phyloP scores from a whole-genome alignment of 257 asterid genomes.

The Rhazya stricta region DNA sequence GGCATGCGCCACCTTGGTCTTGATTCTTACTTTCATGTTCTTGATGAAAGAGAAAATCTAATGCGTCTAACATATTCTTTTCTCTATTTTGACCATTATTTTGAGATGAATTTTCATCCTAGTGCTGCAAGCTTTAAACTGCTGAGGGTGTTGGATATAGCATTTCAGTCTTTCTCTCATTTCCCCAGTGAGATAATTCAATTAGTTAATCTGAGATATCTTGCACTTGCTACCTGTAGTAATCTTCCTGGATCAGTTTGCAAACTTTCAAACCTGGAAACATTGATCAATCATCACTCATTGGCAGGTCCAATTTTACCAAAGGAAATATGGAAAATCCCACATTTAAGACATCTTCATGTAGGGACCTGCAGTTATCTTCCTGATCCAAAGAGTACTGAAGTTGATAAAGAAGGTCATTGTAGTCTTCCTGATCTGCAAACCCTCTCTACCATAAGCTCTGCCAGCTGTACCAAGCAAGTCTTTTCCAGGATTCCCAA shows the following conservation, averaged over 20 bases:
- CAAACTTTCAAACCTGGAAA: conserved; percentile 20
- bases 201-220: conserved; percentile 24
- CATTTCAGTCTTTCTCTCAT: conserved; percentile 15
- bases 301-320: conserved; percentile 19
- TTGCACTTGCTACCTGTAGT: conserved; percentile 22
- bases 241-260: conserved; percentile 15
- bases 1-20: conserved; percentile 22
- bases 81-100: conserved; percentile 12
- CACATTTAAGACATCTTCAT: conserved; percentile 25
- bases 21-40: conserved; percentile 8
- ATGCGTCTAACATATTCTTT: conserved; percentile 6
- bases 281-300: conserved; percentile 21
- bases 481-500: conserved; percentile 20
- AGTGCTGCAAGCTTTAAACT: conserved; percentile 19
- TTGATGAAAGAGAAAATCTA: neutral
- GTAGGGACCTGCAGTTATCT: conserved; percentile 14
- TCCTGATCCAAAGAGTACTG: conserved; percentile 3
- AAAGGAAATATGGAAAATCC: conserved; percentile 23
- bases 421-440: conserved; percentile 15
- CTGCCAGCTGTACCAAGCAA: conserved; percentile 20
- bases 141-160: conserved; percentile 30
- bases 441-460: conserved; percentile 21
- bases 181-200: conserved; percentile 22
- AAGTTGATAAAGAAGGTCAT: neutral
- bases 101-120: neutral